phyloP scores from a whole-genome alignment of 2,329 filamentous ascomycete species.

The Ascosphaera aggregata region DNA sequence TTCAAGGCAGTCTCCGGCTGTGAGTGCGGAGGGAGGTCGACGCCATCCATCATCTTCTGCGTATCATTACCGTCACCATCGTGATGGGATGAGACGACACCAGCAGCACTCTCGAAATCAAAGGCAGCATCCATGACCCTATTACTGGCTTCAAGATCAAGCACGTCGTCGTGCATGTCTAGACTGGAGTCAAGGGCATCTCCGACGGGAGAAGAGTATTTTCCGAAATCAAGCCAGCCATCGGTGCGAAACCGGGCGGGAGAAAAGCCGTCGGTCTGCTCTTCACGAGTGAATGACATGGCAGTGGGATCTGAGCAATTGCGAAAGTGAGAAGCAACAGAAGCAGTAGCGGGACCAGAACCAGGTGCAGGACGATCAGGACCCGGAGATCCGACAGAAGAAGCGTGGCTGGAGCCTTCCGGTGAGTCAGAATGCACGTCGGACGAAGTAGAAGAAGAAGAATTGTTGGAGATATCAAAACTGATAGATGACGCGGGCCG shows the following conservation, averaged over 20 bases:
- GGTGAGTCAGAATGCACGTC: constrained; percentile 22
- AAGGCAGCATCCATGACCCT: constrained; percentile 25
- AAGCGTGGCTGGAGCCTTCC: constrained; percentile 20
- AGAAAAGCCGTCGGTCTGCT: constrained; percentile 3
- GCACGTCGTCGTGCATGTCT: background rate
- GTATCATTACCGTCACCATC: too few relatives aligned
- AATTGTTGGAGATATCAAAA: constrained; percentile 10
- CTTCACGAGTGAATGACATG: constrained; percentile 8
- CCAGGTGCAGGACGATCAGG: background rate
- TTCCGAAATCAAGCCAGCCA: constrained; percentile 16
- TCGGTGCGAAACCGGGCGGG: constrained; percentile 12
- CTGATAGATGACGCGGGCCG: constrained; percentile 3
- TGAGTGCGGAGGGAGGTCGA: constrained; percentile 8
- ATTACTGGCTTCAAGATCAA: constrained; percentile 22
- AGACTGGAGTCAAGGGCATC: constrained; percentile 11
- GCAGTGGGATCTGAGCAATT: constrained; percentile 4
- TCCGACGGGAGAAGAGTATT: constrained; percentile 16
- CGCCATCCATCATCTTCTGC: background rate
- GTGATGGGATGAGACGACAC: too few relatives aligned
- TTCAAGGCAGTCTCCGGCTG: constrained; percentile 11
- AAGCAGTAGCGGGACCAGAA: constrained; percentile 8
- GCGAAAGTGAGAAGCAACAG: constrained; percentile 6
- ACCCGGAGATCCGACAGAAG: constrained; percentile 18
- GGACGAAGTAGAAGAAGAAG: constrained; percentile 13
- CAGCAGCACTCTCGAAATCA: constrained; percentile 25